A percentile compares a stretch with the other conserved stretches of the same genome.
Conservation (phyloP, 192 early-diverging fungal genomes). For the Backusella circina region DNA sequence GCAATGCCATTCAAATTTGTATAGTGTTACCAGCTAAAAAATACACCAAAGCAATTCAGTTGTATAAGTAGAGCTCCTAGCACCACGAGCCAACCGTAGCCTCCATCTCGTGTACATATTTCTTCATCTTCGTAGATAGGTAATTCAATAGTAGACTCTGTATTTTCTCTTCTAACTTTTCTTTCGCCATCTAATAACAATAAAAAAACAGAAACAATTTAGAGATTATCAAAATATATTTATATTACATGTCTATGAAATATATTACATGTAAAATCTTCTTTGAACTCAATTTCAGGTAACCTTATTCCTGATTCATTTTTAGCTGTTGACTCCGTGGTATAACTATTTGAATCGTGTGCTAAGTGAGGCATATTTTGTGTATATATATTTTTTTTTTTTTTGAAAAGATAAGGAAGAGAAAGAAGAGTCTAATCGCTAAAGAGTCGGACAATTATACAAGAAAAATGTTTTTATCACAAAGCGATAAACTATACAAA, state of each 20-base stretch:
- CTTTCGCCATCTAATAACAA: not conserved
- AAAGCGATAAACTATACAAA: not conserved
- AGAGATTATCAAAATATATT: not conserved
- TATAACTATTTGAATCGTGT: not conserved
- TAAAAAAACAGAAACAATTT: not conserved
- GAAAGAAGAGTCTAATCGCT: not conserved
- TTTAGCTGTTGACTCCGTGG: not conserved
- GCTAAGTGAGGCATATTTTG: not conserved
- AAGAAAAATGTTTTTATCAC: not conserved
- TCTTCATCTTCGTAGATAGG: not conserved
- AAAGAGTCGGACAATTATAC: not conserved
- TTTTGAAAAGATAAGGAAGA: not conserved
- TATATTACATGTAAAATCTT: not conserved
- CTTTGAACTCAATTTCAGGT: not conserved
- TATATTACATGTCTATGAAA: too few relatives aligned
- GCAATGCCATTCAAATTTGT: not conserved
- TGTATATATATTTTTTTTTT: not conserved
- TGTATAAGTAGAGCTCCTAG: constrained; percentile 38
- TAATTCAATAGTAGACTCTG: not conserved
- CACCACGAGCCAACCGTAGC: constrained; percentile 37
- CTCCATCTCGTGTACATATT: constrained; percentile 17
- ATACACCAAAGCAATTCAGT: not conserved
- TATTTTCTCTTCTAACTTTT: not conserved
- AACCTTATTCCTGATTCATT: not conserved
- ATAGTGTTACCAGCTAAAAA: not conserved